Evolutionary conservation across 176 grass and related monocot species (phyloP).

Genomic region (Thinopyrum elongatum): DNA sequence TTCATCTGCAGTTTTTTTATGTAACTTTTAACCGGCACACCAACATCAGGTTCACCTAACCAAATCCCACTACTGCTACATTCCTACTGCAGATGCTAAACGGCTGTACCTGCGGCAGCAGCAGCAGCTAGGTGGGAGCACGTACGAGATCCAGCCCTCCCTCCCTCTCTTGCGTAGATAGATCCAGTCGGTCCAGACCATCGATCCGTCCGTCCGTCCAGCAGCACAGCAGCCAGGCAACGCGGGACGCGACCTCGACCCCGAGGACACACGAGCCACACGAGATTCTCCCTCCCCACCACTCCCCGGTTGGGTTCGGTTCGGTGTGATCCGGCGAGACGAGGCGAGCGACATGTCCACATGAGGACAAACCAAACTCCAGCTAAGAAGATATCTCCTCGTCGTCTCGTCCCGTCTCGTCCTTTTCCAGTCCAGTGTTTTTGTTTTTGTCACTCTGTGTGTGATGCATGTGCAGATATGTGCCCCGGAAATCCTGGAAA

Average conservation of each 20-base stretch:
- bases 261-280: background rate
- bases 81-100: background rate
- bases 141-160: constrained; percentile 1
- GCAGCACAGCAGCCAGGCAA: background rate
- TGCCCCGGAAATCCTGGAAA: constrained; percentile 1
- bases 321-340: background rate
- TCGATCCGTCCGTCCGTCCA: background rate
- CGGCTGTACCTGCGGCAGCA: background rate
- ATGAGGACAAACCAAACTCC: constrained; percentile 64
- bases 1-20: too few relatives aligned
- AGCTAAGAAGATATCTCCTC: constrained; percentile 42
- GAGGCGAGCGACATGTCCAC: constrained; percentile 26
- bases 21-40: background rate
- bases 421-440: constrained; percentile 17
- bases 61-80: background rate
- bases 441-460: constrained; percentile 1
- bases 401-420: background rate
- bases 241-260: background rate
- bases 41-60: background rate
- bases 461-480: background rate
- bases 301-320: background rate
- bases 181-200: constrained; percentile 13
- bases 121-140: background rate
- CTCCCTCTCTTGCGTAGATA: background rate
- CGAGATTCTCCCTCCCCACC: background rate